These are phyloP conservation scores for Xylaria flabelliformis DNA, from an alignment of 495 filamentous ascomycete species.

Conservation along the genomic window DNA sequence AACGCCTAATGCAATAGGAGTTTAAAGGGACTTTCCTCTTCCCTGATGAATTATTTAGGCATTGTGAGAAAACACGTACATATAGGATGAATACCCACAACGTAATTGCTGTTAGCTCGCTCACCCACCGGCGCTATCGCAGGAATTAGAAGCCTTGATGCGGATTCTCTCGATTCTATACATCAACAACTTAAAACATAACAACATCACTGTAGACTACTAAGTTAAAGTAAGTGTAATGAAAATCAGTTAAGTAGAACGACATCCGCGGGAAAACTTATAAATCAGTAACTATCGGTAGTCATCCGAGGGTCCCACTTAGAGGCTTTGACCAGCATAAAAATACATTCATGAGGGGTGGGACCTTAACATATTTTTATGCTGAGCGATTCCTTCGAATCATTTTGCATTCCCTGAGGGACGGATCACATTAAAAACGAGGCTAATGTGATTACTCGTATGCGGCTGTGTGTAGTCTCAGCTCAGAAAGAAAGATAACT, in stretches of 20 bases:
- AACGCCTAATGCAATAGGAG: not conserved
- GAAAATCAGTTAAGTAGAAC: not conserved
- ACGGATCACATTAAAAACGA: conserved; percentile 3
- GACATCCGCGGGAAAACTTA: not conserved
- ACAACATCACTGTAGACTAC: not conserved
- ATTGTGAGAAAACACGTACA: not conserved
- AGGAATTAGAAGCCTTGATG: not conserved
- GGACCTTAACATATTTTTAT: not conserved
- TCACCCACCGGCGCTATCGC: not conserved
- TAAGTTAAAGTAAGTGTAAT: not conserved
- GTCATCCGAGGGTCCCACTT: not conserved
- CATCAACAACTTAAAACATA: not conserved
- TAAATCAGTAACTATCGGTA: not conserved
- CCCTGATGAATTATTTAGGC: not conserved
- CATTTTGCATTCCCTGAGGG: not conserved
- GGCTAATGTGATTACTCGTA: not conserved
- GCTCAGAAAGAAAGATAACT: not conserved
- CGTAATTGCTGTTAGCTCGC: not conserved
- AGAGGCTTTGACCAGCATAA: not conserved
- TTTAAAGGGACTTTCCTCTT: not conserved
- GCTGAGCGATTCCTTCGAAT: not conserved
- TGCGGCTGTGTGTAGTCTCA: not conserved
- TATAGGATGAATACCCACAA: not conserved
- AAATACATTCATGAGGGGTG: not conserved
- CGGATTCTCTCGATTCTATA: not conserved